Evolutionary conservation across 192 early-diverging fungal genomes (phyloP).

Genomic region (Helicostylum pulchrum): DNA sequence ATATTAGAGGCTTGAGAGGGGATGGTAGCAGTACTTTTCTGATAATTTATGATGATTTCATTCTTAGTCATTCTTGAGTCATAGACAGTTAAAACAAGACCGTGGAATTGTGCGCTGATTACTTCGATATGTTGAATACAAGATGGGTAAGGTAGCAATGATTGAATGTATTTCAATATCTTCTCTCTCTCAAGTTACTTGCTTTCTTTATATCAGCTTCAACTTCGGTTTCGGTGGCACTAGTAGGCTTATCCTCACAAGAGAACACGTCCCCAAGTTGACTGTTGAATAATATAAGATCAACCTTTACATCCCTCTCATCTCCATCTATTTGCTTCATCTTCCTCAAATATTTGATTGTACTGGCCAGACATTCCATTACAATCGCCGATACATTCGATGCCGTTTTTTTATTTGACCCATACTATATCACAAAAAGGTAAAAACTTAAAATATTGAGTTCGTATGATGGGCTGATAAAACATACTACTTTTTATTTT

Average conservation of each 20-base stretch:
- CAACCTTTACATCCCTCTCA: neutral
- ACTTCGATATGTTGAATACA: constrained; percentile 15
- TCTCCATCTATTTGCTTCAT: neutral
- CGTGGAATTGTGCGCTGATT: constrained; percentile 10
- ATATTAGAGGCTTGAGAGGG: constrained; percentile 5
- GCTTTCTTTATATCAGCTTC: constrained; percentile 6
- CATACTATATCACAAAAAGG: constrained; percentile 7
- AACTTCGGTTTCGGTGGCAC: neutral
- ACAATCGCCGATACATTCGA: neutral
- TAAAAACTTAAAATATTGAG: neutral
- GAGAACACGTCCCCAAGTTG: constrained; percentile 1
- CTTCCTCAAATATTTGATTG: constrained; percentile 16
- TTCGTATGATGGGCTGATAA: neutral
- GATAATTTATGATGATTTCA: constrained; percentile 12
- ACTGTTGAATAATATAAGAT: constrained; percentile 9
- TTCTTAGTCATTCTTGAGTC: constrained; percentile 8
- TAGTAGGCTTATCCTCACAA: constrained; percentile 9
- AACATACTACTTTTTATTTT: neutral
- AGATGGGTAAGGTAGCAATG: constrained; percentile 11
- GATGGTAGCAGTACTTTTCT: constrained; percentile 8
- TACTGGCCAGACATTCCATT: constrained; percentile 2
- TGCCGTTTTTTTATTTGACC: constrained; percentile 2
- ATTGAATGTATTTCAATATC: constrained; percentile 5
- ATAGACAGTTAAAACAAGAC: neutral
- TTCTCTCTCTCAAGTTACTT: constrained; percentile 10